Base-by-base conservation (phyloP, 306 rosid genomes). In the Casuarina glauca region DNA sequence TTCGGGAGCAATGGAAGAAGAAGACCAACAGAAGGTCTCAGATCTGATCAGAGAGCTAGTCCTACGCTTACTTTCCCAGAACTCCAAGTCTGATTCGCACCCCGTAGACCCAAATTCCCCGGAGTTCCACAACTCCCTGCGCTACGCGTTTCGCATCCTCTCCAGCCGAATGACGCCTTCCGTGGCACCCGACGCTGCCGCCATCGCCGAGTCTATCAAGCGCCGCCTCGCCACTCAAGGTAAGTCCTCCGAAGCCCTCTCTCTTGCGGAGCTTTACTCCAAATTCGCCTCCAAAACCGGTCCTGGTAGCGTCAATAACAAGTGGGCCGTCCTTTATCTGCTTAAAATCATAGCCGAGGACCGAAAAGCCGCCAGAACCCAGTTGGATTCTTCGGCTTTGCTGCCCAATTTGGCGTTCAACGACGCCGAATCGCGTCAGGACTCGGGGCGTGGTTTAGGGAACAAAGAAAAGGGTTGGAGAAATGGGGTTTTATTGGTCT, bases 1-100 rank as follows among this genome's bases (percentile, higher is more conserved):
- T 35, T 4, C 4, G 32, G n/a, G 20, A 36, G 49, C 74, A 61
- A 96, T 96, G 97, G 94, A 95, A 66, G 98, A 94, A 79, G 97
- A 91, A 67, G 97, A 93, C 45, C 90, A 82, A 70, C 97, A 88
- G 36, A 96, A 96, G 76, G 89, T 87, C 12, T 78, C 90, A 75
- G 97, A 96, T 93, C 99, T 96, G 83, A 84, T 93, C 35, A 90
- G 80, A 55, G 98, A 93, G 73, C 86, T 96, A 6, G 94, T 96
- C 43, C 84, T 86, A 9, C 97, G 97, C 2, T 64, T 95, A 2
- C 88, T 91, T 36, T 86, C 91, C 12, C 90, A 76, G 61, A 88
- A 82, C 46, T 63, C 84, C 84, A 57, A 76, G 55, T 74, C 89
- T 63, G 76, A 83, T 74, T 82, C 93, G 16, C 86, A 70, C 6